Evolutionary conservation across 1,139 yeast genomes (phyloP), one percentile per base, ranked within the genome.

Genomic region (Kodamaea arcana): DNA sequence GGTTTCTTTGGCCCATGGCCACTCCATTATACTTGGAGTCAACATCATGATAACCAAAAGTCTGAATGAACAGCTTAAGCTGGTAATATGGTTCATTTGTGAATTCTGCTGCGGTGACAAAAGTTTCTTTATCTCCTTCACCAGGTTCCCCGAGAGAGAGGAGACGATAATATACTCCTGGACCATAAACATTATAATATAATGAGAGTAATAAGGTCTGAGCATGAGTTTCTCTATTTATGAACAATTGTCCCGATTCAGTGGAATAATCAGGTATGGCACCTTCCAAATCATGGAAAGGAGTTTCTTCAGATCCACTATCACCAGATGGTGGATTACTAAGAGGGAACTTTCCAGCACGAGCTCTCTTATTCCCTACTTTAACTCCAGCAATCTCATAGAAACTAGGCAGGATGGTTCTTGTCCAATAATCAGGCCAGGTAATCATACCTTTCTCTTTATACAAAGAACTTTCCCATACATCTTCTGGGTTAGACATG

Each of bases 361-460:
- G 46, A 34, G 31, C 54, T 46, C 46, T 57, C 60, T 56, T 61
- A 24, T 56, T 51, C 12, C 60, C 61, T 5, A 78, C 64, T 18
- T 60, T 49, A 4, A 74, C 58, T 4, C 72, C 81, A 1, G 87
- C 85, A 40, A 84, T 72, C 9, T 78, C 75, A 54, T 81, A 84
- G 51, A 68, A 85, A 24, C 58, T 59, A 4, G 94, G 94, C 4
- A 82, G 72, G 1, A 83, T 79, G 0, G 86, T 74, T 45, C 94
- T 68, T 46, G 73, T 69, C 94, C 94, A 85, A 53, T 77, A 84
- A 56, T 85, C 94, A 4, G 94, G 92, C 90, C 94, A 84, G 18
- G 82, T 62, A 4, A 84, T 72, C 60, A 82, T 67, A 1, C 92
- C 90, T 32, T 67, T 58, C 15, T 67, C 50, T 27, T 56, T 56